These are phyloP conservation scores for Lasiodiplodia sp. DNA, from an alignment of 2,329 filamentous ascomycete genomes.

Conservation along the genomic window DNA sequence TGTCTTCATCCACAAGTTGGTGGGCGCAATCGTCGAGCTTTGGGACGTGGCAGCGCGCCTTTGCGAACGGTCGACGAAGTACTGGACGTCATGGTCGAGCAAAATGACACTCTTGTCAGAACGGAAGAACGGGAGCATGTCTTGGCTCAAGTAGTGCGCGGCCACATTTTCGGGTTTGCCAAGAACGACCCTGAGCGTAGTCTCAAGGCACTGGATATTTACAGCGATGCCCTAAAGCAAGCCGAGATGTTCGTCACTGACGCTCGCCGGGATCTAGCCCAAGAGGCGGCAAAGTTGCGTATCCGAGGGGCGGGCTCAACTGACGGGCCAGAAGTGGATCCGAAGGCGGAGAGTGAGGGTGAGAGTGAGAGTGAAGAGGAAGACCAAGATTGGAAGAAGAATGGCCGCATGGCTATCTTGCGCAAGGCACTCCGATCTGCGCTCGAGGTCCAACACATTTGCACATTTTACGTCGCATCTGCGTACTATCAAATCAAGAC, in stretches of 20 bases:
- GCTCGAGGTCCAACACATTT: constrained; percentile 82
- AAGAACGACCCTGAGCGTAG: constrained; percentile 61
- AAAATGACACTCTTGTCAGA: constrained; percentile 73
- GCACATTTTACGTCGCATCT: constrained; percentile 84
- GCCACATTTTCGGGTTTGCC: constrained; percentile 81
- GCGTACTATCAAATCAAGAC: constrained; percentile 84
- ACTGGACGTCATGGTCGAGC: constrained; percentile 88
- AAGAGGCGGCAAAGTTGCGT: constrained; percentile 54
- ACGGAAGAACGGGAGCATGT: constrained; percentile 74
- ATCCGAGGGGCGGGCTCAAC: constrained; percentile 40
- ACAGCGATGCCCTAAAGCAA: constrained; percentile 60
- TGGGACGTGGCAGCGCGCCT: constrained; percentile 69
- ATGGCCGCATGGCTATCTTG: constrained; percentile 61
- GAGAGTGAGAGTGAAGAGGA: constrained; percentile 45
- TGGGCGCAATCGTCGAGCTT: constrained; percentile 67
- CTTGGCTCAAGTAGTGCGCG: constrained; percentile 68
- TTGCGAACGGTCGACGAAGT: constrained; percentile 87
- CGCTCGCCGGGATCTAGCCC: constrained; percentile 67
- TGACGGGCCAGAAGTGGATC: constrained; percentile 34
- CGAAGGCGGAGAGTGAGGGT: constrained; percentile 36
- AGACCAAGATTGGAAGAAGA: constrained; percentile 46
- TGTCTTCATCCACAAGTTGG: constrained; percentile 87
- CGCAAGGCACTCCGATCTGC: constrained; percentile 74
- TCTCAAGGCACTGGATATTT: constrained; percentile 73
- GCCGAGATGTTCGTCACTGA: constrained; percentile 64